Conservation (phyloP, 2,329 filamentous ascomycete genomes). For the Diplocarpon rosae region DNA sequence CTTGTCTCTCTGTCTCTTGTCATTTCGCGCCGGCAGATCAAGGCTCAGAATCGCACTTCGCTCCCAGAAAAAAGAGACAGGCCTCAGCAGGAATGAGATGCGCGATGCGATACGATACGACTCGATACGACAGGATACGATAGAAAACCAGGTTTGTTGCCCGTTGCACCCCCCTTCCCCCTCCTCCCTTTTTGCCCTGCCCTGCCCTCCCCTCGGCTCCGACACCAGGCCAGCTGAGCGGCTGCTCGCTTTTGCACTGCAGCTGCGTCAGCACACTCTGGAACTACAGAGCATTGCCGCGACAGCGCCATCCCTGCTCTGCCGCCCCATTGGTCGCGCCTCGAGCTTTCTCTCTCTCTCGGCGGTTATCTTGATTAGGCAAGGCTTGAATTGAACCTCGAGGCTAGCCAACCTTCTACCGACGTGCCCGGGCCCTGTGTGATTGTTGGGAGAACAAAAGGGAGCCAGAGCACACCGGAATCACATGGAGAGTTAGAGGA, state of each 20-base stretch:
- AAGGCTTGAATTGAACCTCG: slow-evolving; percentile 17
- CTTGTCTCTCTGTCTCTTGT: slow-evolving; percentile 1
- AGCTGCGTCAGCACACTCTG: slow-evolving; percentile 22
- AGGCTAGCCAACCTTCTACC: slow-evolving; percentile 11
- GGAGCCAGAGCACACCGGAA: not conserved
- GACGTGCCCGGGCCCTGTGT: slow-evolving; percentile 5
- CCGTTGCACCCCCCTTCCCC: not conserved
- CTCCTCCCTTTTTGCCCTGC: too few species aligned
- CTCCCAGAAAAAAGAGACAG: not conserved
- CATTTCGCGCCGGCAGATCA: slow-evolving; percentile 20
- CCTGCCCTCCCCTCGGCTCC: not conserved
- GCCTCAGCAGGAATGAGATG: slow-evolving; percentile 1
- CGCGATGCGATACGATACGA: slow-evolving; percentile 3
- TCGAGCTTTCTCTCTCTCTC: slow-evolving; percentile 14
- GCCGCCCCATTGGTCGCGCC: slow-evolving; percentile 20
- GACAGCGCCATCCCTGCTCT: slow-evolving; percentile 18
- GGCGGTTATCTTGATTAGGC: slow-evolving; percentile 27
- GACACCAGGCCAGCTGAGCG: slow-evolving; percentile 17
- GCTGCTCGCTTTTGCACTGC: slow-evolving; percentile 18
- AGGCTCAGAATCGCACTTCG: slow-evolving; percentile 3
- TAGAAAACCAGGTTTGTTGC: slow-evolving; percentile 8
- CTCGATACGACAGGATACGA: slow-evolving; percentile 3
- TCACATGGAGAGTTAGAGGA: slow-evolving; percentile 6
- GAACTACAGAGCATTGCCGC: slow-evolving; percentile 17
- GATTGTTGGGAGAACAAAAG: slow-evolving; percentile 1